phyloP scores from a whole-genome alignment of 2,329 filamentous ascomycete species.

The Arthrobotrys conoides region DNA sequence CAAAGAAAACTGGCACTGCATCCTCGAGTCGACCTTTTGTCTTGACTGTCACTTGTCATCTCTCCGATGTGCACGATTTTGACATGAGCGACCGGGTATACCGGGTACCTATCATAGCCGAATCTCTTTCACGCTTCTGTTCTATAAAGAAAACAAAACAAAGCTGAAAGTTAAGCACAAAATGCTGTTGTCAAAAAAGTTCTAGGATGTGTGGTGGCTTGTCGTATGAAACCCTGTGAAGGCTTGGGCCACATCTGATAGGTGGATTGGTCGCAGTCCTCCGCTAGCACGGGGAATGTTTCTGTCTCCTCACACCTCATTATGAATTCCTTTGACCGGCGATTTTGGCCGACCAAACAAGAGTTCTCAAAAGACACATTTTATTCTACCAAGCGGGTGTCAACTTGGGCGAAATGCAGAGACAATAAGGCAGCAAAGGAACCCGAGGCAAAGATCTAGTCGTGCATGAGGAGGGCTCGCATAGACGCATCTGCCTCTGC shows the following conservation, averaged over 20 bases:
- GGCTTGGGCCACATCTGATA: constrained; percentile 29
- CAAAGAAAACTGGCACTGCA: neutral
- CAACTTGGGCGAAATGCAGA: constrained; percentile 22
- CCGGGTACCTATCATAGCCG: constrained; percentile 40
- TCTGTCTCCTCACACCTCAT: constrained; percentile 5
- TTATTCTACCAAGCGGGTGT: neutral
- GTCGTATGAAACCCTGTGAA: constrained; percentile 37
- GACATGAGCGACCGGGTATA: constrained; percentile 16
- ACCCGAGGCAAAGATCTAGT: constrained; percentile 25
- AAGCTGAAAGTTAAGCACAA: constrained; percentile 17
- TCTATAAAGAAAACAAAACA: constrained; percentile 30
- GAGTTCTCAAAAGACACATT: constrained; percentile 5
- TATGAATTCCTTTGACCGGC: constrained; percentile 24
- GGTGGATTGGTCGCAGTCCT: constrained; percentile 34
- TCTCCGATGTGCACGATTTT: neutral
- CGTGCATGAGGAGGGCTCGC: constrained; percentile 32
- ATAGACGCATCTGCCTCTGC: constrained; percentile 16
- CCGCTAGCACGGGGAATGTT: constrained; percentile 28
- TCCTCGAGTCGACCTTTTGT: neutral
- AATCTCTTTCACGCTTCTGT: constrained; percentile 1
- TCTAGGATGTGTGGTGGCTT: constrained; percentile 37
- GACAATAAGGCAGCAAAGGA: constrained; percentile 33
- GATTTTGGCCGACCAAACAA: constrained; percentile 34
- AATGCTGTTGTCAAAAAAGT: constrained; percentile 22
- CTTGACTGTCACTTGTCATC: constrained; percentile 9